A percentile compares a stretch with the other conserved stretches of the same genome.
These are phyloP conservation scores for carrot (Daucus carota) DNA, from an alignment of 129 eudicot genomes.

Conservation along the genomic window DH1_v3.0 NC_030384.2:44791501-44792000, in stretches of 20 bases:
- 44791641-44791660: conserved; percentile 71
- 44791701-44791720: conserved; percentile 21
- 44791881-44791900: conserved; percentile 21
- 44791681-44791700: conserved; percentile 51
- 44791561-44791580: conserved; percentile 53
- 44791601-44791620: conserved; percentile 88
- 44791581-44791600: conserved; percentile 42
- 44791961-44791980: conserved; percentile 89
- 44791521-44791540: conserved; percentile 58
- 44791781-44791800: conserved; percentile 29
- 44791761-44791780: conserved; percentile 50
- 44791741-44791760: conserved; percentile 48
- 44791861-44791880: conserved; percentile 15
- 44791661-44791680: conserved; percentile 70
- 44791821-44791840: conserved; percentile 21
- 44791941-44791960: conserved; percentile 84
- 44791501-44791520: conserved; percentile 95
- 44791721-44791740: conserved; percentile 24
- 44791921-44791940: conserved; percentile 95
- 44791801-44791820: conserved; percentile 15
- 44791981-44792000: conserved; percentile 92
- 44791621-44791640: conserved; percentile 78
- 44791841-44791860: conserved; percentile 18
- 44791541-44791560: conserved; percentile 22
- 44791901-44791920: conserved; percentile 65